Conservation (phyloP, 2,329 filamentous ascomycete genomes). For the Verticillium nubilum region DNA sequence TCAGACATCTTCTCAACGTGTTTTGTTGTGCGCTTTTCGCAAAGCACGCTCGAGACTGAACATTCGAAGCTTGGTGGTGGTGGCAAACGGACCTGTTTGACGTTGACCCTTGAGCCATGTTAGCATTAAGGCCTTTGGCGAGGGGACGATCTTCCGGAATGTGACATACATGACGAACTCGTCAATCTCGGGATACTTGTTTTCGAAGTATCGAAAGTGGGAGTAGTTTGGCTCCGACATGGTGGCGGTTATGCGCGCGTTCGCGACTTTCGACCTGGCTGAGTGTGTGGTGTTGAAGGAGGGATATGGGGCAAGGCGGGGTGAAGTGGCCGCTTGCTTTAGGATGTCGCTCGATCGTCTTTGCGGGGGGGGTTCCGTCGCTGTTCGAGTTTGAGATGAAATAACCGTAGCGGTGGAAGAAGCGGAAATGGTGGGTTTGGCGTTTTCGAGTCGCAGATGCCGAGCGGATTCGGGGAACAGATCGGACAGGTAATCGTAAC, state of each 20-base stretch:
- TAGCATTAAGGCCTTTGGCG: neutral
- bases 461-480: neutral
- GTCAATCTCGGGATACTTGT: slow-evolving; percentile 97
- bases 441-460: neutral
- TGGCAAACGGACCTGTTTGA: slow-evolving; percentile 71
- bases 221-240: slow-evolving; percentile 91
- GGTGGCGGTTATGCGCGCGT: slow-evolving; percentile 42
- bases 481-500: neutral
- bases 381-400: neutral
- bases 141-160: neutral
- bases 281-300: slow-evolving; percentile 14
- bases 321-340: slow-evolving; percentile 7
- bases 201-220: slow-evolving; percentile 76
- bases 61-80: neutral
- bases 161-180: slow-evolving; percentile 80
- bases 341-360: slow-evolving; percentile 11
- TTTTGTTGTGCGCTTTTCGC: neutral
- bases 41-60: neutral
- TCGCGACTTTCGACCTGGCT: slow-evolving; percentile 8
- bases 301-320: slow-evolving; percentile 23
- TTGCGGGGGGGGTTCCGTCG: neutral
- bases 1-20: slow-evolving; percentile 8
- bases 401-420: neutral
- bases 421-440: neutral
- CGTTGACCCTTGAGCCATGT: slow-evolving; percentile 60